Evolutionary conservation across 371 early-diverging fungal genomes (phyloP).

Genomic region (Syncephalis fuscata): DNA sequence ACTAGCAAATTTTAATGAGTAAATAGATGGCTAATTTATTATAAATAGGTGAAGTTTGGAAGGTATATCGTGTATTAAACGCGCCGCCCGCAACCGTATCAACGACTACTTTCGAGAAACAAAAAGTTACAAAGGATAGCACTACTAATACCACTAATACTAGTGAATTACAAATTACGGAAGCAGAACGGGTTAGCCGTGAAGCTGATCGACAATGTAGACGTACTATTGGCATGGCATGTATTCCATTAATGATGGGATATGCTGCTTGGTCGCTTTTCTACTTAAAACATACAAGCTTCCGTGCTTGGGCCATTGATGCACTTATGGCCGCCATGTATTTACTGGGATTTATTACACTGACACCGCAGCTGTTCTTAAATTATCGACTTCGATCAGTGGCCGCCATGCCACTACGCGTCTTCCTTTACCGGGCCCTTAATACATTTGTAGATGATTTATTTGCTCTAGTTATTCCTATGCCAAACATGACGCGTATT

Average conservation of each 20-base stretch:
- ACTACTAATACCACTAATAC: too few relatives aligned
- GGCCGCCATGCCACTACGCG: constrained; percentile 33
- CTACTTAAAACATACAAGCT: constrained; percentile 36
- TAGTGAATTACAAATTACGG: constrained; percentile 1
- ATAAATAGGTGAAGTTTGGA: too few relatives aligned
- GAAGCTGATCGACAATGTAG: constrained; percentile 20
- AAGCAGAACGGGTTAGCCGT: constrained; percentile 3
- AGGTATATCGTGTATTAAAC: too few relatives aligned
- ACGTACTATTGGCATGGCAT: constrained; percentile 16
- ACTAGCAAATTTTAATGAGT: background rate
- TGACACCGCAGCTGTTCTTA: constrained; percentile 33
- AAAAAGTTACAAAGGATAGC: too few relatives aligned
- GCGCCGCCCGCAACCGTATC: too few relatives aligned
- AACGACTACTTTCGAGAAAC: too few relatives aligned
- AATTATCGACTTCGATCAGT: constrained; percentile 45
- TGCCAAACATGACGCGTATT: constrained; percentile 30
- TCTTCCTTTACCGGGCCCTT: constrained; percentile 26
- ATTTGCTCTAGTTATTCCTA: constrained; percentile 47
- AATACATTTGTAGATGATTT: constrained; percentile 48
- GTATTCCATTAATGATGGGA: constrained; percentile 30
- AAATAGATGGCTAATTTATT: too few relatives aligned
- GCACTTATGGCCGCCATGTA: constrained; percentile 35
- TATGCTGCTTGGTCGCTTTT: constrained; percentile 47
- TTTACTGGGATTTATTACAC: constrained; percentile 38
- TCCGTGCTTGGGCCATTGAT: constrained; percentile 43